Percentiles rank a stretch among this genome's conserved stretches.
These are phyloP conservation scores for Cutaneotrichosporon cavernicola DNA, from an alignment of 1,284 basidiomycete species.

Conservation along the genomic window DNA sequence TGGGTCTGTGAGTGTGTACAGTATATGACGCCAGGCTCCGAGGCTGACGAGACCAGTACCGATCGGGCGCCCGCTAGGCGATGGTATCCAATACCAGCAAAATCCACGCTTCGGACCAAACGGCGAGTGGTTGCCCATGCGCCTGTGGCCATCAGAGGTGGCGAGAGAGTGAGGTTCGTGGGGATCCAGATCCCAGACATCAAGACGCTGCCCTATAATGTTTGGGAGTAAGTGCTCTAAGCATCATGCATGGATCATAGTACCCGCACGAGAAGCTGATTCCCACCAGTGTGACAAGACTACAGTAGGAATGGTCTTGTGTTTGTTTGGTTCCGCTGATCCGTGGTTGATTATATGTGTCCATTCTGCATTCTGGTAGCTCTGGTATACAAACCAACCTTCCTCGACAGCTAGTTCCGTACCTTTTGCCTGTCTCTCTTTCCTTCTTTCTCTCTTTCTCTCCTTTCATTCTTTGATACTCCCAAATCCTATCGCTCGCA, in stretches of 20 bases:
- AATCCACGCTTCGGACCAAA: constrained; percentile 50
- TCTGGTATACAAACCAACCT: too few relatives aligned
- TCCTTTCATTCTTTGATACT: too few relatives aligned
- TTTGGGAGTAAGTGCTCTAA: background rate
- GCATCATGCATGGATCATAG: background rate
- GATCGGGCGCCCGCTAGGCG: constrained; percentile 43
- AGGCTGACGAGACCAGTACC: constrained; percentile 37
- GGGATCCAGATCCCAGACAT: background rate
- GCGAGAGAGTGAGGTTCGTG: constrained; percentile 23
- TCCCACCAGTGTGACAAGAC: too few relatives aligned
- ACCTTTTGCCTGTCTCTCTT: too few relatives aligned
- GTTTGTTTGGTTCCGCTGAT: too few relatives aligned
- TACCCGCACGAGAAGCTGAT: too few relatives aligned
- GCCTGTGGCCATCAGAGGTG: constrained; percentile 49
- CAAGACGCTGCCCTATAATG: background rate
- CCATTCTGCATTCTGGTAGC: too few relatives aligned
- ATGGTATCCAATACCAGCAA: constrained; percentile 43
- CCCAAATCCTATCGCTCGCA: too few relatives aligned
- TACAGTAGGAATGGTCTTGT: too few relatives aligned
- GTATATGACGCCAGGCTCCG: background rate
- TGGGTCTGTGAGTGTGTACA: constrained; percentile 47
- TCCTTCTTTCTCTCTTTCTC: too few relatives aligned
- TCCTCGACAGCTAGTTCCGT: too few relatives aligned
- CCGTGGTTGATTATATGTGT: too few relatives aligned
- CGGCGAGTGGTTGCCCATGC: constrained; percentile 48